phyloP scores from a whole-genome alignment of 2,329 filamentous ascomycete species.

The Penicillium sp. region DNA sequence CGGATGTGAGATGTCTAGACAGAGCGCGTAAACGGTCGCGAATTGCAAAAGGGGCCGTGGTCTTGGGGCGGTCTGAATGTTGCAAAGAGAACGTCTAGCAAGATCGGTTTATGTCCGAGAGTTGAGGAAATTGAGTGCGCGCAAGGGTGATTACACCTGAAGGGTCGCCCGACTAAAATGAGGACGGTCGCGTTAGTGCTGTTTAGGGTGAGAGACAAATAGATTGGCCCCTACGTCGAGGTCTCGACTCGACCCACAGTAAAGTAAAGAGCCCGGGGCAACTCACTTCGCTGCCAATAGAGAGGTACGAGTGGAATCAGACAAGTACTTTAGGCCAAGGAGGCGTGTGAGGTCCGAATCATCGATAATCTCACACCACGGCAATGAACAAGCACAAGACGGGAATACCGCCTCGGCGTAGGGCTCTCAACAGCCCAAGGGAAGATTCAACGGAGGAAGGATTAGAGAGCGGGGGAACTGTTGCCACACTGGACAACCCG shows the following conservation, averaged over 20 bases:
- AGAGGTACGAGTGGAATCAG: conserved; percentile 13
- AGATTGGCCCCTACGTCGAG: conserved; percentile 11
- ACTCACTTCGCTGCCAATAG: conserved; percentile 14
- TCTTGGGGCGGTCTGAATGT: background rate
- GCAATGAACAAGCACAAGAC: conserved; percentile 30
- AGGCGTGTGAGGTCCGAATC: conserved; percentile 34
- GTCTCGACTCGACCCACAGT: conserved; percentile 3
- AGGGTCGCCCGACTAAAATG: conserved; percentile 24
- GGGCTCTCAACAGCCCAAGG: conserved; percentile 30
- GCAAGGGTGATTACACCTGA: conserved; percentile 18
- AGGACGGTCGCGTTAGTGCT: conserved; percentile 37
- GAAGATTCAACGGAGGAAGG: conserved; percentile 22
- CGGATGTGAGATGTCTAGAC: conserved; percentile 10
- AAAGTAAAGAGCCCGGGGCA: background rate
- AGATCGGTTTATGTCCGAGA: background rate
- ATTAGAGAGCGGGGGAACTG: conserved; percentile 24
- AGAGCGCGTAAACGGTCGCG: conserved; percentile 12
- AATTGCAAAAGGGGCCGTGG: conserved; percentile 6
- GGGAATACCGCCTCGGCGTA: conserved; percentile 33
- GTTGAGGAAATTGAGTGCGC: conserved; percentile 8
- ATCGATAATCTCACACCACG: conserved; percentile 30
- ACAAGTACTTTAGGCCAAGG: conserved; percentile 29
- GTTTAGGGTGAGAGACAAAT: conserved; percentile 22
- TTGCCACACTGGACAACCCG: conserved; percentile 27
- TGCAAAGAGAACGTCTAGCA: background rate